phyloP scores from a whole-genome alignment of 768 basidiomycete species.

The Pholiota microspora region DNA sequence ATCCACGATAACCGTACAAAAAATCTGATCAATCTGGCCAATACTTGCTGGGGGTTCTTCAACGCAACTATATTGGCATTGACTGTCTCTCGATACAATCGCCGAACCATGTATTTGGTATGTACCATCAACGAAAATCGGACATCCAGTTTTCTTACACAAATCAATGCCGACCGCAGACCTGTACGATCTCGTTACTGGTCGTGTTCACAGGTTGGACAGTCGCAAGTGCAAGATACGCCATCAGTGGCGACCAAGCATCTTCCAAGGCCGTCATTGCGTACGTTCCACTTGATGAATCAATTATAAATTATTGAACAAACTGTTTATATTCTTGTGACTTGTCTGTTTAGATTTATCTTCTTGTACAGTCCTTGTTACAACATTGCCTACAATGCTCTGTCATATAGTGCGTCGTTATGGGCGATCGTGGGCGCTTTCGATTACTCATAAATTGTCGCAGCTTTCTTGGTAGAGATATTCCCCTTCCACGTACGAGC shows the following conservation, averaged over 20 bases:
- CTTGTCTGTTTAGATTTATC: conserved; percentile 39
- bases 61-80: conserved; percentile 53
- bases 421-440: background rate
- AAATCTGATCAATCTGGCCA: conserved; percentile 55
- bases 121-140: conserved; percentile 12
- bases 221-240: conserved; percentile 47
- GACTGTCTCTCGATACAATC: conserved; percentile 43
- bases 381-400: conserved; percentile 54
- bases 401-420: conserved; percentile 45
- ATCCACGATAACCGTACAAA: conserved; percentile 47
- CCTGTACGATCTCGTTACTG: conserved; percentile 45
- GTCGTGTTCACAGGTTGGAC: conserved; percentile 54
- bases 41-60: conserved; percentile 53
- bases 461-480: conserved; percentile 65
- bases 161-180: conserved; percentile 23
- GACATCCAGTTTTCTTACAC: no score
- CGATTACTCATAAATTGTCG: background rate
- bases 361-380: conserved; percentile 56
- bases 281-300: conserved; percentile 31
- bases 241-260: conserved; percentile 36
- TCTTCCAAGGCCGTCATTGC: conserved; percentile 50
- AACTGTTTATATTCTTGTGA: no score
- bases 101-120: conserved; percentile 50
- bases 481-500: conserved; percentile 66
- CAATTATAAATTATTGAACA: background rate